A percentile compares a stretch with the other conserved stretches of the same genome.
These are phyloP conservation scores for Diospyros lotus DNA, from an alignment of 148 eudicot species.

Conservation along the genomic window DNA sequence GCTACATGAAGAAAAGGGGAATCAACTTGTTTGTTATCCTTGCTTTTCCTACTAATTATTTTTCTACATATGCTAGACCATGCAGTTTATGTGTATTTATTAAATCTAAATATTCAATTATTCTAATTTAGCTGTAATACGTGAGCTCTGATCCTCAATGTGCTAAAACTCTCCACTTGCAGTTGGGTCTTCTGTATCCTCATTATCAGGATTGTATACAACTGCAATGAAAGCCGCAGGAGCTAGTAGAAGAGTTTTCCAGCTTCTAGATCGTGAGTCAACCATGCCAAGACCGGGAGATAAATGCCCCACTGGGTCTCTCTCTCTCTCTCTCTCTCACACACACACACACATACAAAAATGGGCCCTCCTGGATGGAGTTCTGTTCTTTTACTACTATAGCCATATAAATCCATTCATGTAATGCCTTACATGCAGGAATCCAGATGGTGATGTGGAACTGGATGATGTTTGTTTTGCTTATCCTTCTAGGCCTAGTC, in stretches of 20 bases:
- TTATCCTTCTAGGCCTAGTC: conserved; percentile 59
- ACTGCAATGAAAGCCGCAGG: conserved; percentile 95
- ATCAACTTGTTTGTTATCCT: neutral
- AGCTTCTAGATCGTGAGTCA: conserved; percentile 77
- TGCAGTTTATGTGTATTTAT: neutral
- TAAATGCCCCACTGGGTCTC: conserved; percentile 65
- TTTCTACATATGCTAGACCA: neutral
- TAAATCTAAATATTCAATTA: conserved; percentile 2
- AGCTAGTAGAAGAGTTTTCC: conserved; percentile 90
- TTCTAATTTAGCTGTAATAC: conserved; percentile 4
- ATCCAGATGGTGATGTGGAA: conserved; percentile 52
- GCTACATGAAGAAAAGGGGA: neutral
- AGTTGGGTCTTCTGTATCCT: conserved; percentile 83
- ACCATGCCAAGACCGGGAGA: conserved; percentile 73
- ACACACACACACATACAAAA: neutral
- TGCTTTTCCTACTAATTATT: neutral
- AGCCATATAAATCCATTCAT: too few relatives aligned
- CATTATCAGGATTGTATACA: conserved; percentile 69
- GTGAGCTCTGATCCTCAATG: conserved; percentile 13
- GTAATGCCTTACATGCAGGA: conserved; percentile 11
- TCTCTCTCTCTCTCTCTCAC: conserved; percentile 12
- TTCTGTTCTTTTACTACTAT: neutral
- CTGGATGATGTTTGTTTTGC: conserved; percentile 71
- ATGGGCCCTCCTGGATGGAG: neutral
- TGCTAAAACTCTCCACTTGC: conserved; percentile 24